These are phyloP conservation scores for Clavulina sp. DNA, from an alignment of 768 basidiomycete genomes.

Conservation along the genomic window DNA sequence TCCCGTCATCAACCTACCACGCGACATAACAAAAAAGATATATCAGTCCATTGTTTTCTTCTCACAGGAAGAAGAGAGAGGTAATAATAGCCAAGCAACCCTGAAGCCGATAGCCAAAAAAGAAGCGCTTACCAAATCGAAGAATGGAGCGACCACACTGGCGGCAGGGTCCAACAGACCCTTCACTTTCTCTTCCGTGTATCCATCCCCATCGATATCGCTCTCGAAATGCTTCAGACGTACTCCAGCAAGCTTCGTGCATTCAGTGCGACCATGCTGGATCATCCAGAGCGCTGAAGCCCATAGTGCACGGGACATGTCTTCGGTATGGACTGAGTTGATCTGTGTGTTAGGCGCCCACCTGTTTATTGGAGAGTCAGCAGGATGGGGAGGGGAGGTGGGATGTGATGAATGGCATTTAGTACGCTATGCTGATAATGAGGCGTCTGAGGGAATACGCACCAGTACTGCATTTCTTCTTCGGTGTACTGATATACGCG, in stretches of 20 bases:
- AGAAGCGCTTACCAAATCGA: conserved; percentile 44
- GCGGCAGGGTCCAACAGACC: conserved; percentile 39
- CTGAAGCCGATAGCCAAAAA: conserved; percentile 3
- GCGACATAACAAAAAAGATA: neutral
- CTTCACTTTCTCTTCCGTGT: conserved; percentile 36
- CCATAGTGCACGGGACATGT: conserved; percentile 64
- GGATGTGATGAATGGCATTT: conserved; percentile 5
- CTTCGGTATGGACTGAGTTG: conserved; percentile 61
- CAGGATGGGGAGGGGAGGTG: neutral
- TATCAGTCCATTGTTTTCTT: no score
- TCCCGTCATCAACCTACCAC: conserved; percentile 58
- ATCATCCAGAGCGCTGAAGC: conserved; percentile 63
- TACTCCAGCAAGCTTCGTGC: conserved; percentile 48
- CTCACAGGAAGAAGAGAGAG: neutral
- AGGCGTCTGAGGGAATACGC: conserved; percentile 18
- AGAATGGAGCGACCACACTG: conserved; percentile 55
- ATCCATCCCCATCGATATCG: conserved; percentile 57
- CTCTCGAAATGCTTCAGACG: conserved; percentile 43
- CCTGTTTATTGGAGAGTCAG: neutral
- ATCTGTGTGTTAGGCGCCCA: conserved; percentile 8
- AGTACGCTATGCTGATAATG: conserved; percentile 4
- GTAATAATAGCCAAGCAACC: neutral
- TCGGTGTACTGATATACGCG: conserved; percentile 69
- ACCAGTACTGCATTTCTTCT: conserved; percentile 77
- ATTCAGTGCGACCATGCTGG: conserved; percentile 41